Evolutionary conservation across 768 basidiomycete species (phyloP).

Genomic region (Chiua virens): DNA sequence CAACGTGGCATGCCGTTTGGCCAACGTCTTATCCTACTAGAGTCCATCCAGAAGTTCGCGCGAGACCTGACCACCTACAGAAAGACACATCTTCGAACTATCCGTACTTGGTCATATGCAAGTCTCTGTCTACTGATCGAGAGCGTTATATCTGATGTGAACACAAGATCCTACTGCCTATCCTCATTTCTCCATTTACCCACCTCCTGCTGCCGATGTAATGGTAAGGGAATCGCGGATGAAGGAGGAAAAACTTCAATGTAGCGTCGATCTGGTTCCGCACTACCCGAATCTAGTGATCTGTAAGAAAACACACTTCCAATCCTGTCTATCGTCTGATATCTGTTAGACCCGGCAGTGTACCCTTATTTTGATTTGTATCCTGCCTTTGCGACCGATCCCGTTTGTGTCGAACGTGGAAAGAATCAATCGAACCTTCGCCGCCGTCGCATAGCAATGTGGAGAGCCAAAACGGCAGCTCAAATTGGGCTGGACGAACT

Average conservation of each 20-base stretch:
- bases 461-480: conserved; percentile 18
- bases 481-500: conserved; percentile 22
- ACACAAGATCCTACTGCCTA: conserved; percentile 40
- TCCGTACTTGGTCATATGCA: conserved; percentile 30
- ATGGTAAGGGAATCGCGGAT: not conserved
- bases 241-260: not conserved
- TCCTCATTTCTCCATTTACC: conserved; percentile 43
- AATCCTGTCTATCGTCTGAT: conserved; percentile 1
- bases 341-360: conserved; percentile 17
- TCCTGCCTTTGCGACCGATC: conserved; percentile 3
- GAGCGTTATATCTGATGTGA: conserved; percentile 16
- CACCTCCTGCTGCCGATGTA: conserved; percentile 5
- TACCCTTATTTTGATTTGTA: conserved; percentile 26
- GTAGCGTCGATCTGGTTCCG: conserved; percentile 7
- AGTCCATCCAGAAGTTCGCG: not conserved
- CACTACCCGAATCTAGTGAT: conserved; percentile 37
- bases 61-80: conserved; percentile 1
- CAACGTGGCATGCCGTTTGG: conserved; percentile 20
- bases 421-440: conserved; percentile 5
- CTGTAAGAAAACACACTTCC: conserved; percentile 28
- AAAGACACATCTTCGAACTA: conserved; percentile 14
- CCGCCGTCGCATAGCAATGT: conserved; percentile 12
- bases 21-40: conserved; percentile 5
- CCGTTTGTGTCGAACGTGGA: not conserved
- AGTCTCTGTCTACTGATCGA: conserved; percentile 6